Base-by-base conservation (phyloP, 2,329 filamentous ascomycete genomes). In the Zymoseptoria ardabiliae region DNA sequence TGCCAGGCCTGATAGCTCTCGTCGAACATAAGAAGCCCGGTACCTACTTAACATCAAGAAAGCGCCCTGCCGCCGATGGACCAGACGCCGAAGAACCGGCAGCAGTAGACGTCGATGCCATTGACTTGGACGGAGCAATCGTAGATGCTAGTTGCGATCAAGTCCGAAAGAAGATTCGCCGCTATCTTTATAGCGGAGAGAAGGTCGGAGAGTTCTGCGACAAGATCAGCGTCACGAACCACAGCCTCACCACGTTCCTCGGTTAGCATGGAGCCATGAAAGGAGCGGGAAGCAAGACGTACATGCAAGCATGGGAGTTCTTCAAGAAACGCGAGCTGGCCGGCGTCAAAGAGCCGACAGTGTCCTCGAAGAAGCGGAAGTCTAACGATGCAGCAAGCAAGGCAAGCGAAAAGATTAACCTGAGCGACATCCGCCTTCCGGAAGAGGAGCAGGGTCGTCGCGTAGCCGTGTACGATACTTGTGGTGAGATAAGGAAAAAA, bases 401-500 rank as follows among this genome's bases (percentile, higher is more conserved):
- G 25, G 50, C 58, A 66, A 63, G 69, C 69, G 74, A 74, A 58
- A 65, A 70, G 41, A 76, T 76, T 35, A 65, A 66, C 63, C 72
- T 82, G 20, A 71, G 73, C 35, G 71, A 63, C 17, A 69, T 84
- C 25, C 55, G 68, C 8, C 73, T 85, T 0, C 71, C 74, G 0
- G 78, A 79, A 11, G 82, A 86, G 68, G 76, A 76, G 0, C 66
- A 70, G 0, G 74, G 76, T 35, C 65, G 59, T 0, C n/a, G 22
- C 19, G 81, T 85, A 6, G 70, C 73, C 0, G 72, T 86, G 30
- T 85, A 74, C 66, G 82, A 85, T 62, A 81, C 79, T 4, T 85
- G 82, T 70, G 79, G 85, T 63, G 81, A 82, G 55, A 68, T 85
- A 13, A 79, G 83, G 53, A 77, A 75, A 68, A 85, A 73, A 84